phyloP scores from a whole-genome alignment of 345 rosid species.

The Noccaea bulbosa region DNA sequence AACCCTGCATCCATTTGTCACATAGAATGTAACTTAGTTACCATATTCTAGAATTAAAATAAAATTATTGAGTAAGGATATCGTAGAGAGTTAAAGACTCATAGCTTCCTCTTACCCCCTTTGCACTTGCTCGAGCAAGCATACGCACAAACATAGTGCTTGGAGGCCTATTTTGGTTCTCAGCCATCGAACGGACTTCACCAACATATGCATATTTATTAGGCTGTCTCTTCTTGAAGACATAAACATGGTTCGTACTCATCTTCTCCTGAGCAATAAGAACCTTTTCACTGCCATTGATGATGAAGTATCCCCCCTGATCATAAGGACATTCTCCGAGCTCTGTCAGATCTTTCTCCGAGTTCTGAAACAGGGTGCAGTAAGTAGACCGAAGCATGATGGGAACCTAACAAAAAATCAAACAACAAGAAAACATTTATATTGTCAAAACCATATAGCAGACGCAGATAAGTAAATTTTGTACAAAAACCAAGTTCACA shows the following conservation, averaged over 20 bases:
- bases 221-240: slow-evolving; percentile 97
- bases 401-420: slow-evolving; percentile 62
- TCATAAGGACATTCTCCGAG: slow-evolving; percentile 99
- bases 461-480: slow-evolving; percentile 11
- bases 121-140: slow-evolving; percentile 97
- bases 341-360: slow-evolving; percentile 97
- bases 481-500: slow-evolving; percentile 18
- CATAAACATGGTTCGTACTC: slow-evolving; percentile 98
- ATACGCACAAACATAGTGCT: slow-evolving; percentile 98
- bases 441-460: background rate
- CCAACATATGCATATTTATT: slow-evolving; percentile 89
- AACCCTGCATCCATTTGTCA: slow-evolving; percentile 62
- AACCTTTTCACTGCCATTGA: slow-evolving; percentile 99
- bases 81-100: background rate
- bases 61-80: background rate
- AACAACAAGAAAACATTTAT: slow-evolving; percentile 13
- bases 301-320: slow-evolving; percentile 97
- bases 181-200: slow-evolving; percentile 99
- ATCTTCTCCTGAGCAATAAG: slow-evolving; percentile 98
- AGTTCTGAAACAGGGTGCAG: slow-evolving; percentile 83
- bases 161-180: slow-evolving; percentile 92
- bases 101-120: slow-evolving; percentile 68
- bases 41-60: slow-evolving; percentile 1
- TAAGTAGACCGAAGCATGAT: slow-evolving; percentile 98
- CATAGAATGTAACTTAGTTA: background rate